Evolutionary conservation across 139 green algal species (phyloP), one percentile per base, ranked within the genome.

Genomic region (Micractinium sp.): DNA sequence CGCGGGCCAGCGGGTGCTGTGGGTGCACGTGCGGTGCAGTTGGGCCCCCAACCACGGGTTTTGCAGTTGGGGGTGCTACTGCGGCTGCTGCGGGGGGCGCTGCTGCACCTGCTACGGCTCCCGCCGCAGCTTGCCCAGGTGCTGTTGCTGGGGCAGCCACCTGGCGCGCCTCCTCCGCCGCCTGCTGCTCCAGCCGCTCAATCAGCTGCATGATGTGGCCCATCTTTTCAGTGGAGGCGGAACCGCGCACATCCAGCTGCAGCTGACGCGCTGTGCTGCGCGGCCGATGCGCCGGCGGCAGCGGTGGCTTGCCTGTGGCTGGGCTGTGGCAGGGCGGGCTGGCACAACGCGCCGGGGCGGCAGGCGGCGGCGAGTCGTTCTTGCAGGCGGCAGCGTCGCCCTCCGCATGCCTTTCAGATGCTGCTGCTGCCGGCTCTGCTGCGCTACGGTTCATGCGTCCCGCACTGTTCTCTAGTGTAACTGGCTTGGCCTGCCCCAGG

Each of bases 141-240:
- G n/a, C 38, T 31, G 20, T 23, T 23, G 61, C 33, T 19, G 39
- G 79, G 22, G 79, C 36, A 16, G 16, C 61, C 18, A 79, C 82
- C 25, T 87, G 82, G 25, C 35, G 63, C 12, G 82, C 82, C 61
- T 87, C 82, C 61, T 87, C 82, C 1, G 27, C 36, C 20, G 91
- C 76, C 56, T 92, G 76, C 31, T 60, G 19, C 77, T 93, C 78
- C 31, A 93, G 83, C 22, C 61, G 53, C 36, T 93, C 90, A n/a
- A 93, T 66, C 20, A 91, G 89, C 9, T 66, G 73, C 74, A 89
- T 60, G 53, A 93, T 92, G 78, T 85, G 81, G 22, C 38, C 61
- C 76, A 92, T 25, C 60, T 89, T 89, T 16, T 86, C 66, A 0
- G 33, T 81, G 33, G 56, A 63, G 23, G 33, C 76, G 36, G 86